Evolutionary conservation across 2,329 filamentous ascomycete species (phyloP).

Genomic region (Ophiobolus disseminans): DNA sequence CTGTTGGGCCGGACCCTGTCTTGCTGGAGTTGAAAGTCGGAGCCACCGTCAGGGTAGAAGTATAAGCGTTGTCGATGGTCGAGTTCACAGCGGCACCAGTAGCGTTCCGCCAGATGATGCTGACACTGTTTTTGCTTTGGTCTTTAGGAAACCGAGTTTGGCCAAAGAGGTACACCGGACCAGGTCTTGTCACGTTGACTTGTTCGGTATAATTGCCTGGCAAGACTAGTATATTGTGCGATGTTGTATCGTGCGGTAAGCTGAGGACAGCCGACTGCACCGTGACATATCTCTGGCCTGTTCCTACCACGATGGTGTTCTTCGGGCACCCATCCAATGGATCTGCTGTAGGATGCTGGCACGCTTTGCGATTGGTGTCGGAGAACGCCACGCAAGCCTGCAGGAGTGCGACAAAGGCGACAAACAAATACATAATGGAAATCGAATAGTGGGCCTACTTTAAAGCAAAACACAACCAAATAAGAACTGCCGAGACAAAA

Average conservation of each 20-base stretch:
- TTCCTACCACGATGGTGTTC: conserved; percentile 40
- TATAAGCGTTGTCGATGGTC: conserved; percentile 67
- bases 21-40: conserved; percentile 68
- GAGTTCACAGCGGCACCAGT: conserved; percentile 54
- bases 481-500: background rate
- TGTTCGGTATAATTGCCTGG: conserved; percentile 69
- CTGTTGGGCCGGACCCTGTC: conserved; percentile 68
- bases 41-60: conserved; percentile 67
- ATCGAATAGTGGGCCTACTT: background rate
- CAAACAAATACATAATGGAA: conserved; percentile 18
- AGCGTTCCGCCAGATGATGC: conserved; percentile 65
- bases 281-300: conserved; percentile 38
- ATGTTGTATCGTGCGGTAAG: conserved; percentile 54
- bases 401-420: conserved; percentile 14
- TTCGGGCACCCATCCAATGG: conserved; percentile 51
- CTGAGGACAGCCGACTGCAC: conserved; percentile 59
- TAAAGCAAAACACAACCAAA: background rate
- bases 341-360: conserved; percentile 47
- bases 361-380: conserved; percentile 32
- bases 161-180: conserved; percentile 68
- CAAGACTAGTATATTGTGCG: conserved; percentile 65
- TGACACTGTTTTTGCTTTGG: conserved; percentile 59
- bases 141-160: conserved; percentile 59
- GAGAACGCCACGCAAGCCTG: conserved; percentile 24
- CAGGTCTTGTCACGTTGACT: conserved; percentile 68